These are phyloP conservation scores for Xylaria digitata DNA, from an alignment of 2,329 filamentous ascomycete genomes.

Conservation along the genomic window DNA sequence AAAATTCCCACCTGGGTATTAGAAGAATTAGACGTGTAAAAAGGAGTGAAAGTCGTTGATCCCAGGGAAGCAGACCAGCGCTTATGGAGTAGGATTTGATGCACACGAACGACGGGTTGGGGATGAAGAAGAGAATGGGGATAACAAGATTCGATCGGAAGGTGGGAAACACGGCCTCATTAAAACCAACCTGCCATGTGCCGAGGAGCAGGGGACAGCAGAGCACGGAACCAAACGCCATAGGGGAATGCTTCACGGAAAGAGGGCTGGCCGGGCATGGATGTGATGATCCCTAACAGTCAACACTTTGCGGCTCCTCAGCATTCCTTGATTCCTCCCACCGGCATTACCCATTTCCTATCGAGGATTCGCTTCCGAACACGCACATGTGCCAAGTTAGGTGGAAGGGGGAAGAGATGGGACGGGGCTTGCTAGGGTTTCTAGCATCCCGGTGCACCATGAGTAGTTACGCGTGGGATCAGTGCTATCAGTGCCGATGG, in stretches of 20 bases:
- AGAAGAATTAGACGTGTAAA: conserved; percentile 50
- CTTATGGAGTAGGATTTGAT: conserved; percentile 54
- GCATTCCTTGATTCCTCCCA: conserved; percentile 37
- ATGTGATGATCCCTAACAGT: conserved; percentile 43
- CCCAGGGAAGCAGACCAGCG: conserved; percentile 63
- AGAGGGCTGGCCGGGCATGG: conserved; percentile 47
- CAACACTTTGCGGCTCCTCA: conserved; percentile 38
- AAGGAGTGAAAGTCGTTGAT: conserved; percentile 53
- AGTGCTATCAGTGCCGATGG: conserved; percentile 1
- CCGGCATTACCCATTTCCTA: conserved; percentile 30
- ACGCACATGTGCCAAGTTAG: conserved; percentile 38
- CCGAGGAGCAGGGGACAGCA: conserved; percentile 16
- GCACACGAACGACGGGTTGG: conserved; percentile 48
- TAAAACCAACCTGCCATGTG: conserved; percentile 41
- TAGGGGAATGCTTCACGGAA: conserved; percentile 48
- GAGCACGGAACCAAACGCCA: conserved; percentile 31
- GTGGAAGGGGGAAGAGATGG: conserved; percentile 17
- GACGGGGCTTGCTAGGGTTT: conserved; percentile 17
- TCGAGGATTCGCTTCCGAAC: conserved; percentile 40
- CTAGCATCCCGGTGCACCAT: background rate
- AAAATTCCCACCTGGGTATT: conserved; percentile 50
- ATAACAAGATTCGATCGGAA: conserved; percentile 42
- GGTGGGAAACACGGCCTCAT: conserved; percentile 47
- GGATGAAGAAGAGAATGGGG: conserved; percentile 49
- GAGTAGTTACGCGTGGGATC: conserved; percentile 4